Conservation (phyloP, 208 protist species). For the Acanthamoeba castellanii region DNA sequence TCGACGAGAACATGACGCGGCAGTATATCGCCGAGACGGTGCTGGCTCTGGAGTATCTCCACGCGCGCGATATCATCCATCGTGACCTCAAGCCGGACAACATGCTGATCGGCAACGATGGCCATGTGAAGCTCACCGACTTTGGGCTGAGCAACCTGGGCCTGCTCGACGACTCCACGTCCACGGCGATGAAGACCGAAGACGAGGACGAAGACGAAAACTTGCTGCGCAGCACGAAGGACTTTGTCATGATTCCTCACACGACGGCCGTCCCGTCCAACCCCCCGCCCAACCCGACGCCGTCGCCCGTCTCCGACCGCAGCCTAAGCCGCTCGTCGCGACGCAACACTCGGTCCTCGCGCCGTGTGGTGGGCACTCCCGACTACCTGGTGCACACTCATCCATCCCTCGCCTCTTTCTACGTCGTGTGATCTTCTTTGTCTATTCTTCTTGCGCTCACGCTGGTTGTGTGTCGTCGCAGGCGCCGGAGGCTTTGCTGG, state of each 20-base stretch:
- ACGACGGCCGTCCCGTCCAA: background rate
- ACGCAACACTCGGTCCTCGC: constrained; percentile 17
- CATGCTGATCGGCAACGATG: constrained; percentile 87
- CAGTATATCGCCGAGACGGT: constrained; percentile 89
- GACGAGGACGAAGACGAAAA: constrained; percentile 52
- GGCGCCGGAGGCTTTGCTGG: constrained; percentile 85
- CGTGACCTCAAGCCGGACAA: constrained; percentile 90
- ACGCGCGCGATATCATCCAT: constrained; percentile 84
- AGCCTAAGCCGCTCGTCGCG: constrained; percentile 41
- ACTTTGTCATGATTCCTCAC: constrained; percentile 38
- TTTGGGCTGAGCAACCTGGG: constrained; percentile 87
- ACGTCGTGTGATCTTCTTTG: background rate
- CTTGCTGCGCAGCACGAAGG: background rate
- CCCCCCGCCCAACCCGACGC: background rate
- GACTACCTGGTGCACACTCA: constrained; percentile 45
- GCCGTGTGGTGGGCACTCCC: constrained; percentile 63
- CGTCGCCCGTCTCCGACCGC: background rate
- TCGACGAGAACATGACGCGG: constrained; percentile 88
- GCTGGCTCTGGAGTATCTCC: constrained; percentile 88
- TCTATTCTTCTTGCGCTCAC: background rate
- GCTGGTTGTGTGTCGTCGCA: background rate
- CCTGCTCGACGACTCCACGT: constrained; percentile 31
- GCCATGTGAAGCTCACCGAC: constrained; percentile 91
- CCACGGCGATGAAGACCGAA: background rate
- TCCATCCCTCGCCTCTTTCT: background rate